Conservation (phyloP, 768 basidiomycete genomes). For the Suillus ampliporus region DNA sequence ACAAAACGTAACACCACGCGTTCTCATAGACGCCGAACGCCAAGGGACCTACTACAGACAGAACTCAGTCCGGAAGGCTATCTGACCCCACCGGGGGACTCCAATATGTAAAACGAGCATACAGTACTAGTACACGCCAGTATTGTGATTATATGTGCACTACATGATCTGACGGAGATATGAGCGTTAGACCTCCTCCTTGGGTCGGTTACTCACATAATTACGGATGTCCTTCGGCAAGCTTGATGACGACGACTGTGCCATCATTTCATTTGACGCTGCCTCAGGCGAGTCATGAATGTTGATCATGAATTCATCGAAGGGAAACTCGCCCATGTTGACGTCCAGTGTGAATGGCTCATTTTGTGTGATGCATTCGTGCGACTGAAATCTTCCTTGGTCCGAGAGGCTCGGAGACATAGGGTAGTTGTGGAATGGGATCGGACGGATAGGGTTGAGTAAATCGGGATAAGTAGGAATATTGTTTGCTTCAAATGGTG, state of each 20-base stretch:
- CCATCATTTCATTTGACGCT: neutral
- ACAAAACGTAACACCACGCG: too few relatives aligned
- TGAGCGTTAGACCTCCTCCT: conserved; percentile 13
- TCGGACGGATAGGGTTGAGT: neutral
- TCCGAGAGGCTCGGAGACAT: conserved; percentile 4
- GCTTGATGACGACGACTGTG: conserved; percentile 28
- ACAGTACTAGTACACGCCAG: neutral
- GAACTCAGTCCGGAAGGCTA: too few relatives aligned
- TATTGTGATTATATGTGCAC: conserved; percentile 11
- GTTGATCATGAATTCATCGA: conserved; percentile 27
- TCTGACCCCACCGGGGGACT: neutral
- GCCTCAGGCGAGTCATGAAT: conserved; percentile 22
- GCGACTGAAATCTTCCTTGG: neutral
- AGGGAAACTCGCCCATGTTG: conserved; percentile 28
- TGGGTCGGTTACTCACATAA: conserved; percentile 35
- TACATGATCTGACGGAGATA: conserved; percentile 27
- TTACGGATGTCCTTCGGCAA: conserved; percentile 36
- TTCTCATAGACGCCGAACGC: too few relatives aligned
- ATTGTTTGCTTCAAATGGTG: neutral
- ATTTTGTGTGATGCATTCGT: conserved; percentile 21
- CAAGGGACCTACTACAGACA: too few relatives aligned
- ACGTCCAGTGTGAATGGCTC: conserved; percentile 37
- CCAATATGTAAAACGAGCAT: conserved; percentile 9
- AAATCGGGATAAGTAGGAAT: conserved; percentile 11
- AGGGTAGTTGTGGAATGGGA: neutral